Evolutionary conservation across 768 basidiomycete genomes (phyloP).

Genomic region (Sporobolomyces roseus): DNA sequence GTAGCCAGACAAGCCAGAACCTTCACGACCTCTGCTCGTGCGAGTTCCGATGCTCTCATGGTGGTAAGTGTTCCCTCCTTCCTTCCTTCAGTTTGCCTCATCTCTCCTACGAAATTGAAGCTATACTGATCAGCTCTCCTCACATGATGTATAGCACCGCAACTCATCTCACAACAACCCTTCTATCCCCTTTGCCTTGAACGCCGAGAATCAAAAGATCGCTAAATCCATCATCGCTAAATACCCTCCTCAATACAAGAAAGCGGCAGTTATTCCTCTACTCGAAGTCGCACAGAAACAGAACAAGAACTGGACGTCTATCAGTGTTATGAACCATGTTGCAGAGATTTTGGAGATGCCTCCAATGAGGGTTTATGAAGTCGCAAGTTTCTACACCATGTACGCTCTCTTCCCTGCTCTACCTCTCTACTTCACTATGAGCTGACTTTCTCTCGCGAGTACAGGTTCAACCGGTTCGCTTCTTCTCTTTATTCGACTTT

Average conservation of each 20-base stretch:
- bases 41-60: conserved; percentile 17
- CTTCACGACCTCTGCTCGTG: conserved; percentile 14
- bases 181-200: conserved; percentile 87
- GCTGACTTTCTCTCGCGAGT: background rate
- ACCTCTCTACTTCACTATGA: rapidly evolving
- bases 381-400: conserved; percentile 99
- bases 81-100: background rate
- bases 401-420: background rate
- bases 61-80: conserved; percentile 10
- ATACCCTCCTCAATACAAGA: conserved; percentile 91
- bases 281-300: conserved; percentile 95
- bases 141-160: conserved; percentile 63
- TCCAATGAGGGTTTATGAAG: conserved; percentile 98
- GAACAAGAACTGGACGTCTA: conserved; percentile 97
- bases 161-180: conserved; percentile 94
- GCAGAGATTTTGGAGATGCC: conserved; percentile 89
- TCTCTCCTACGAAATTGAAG: background rate
- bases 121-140: background rate
- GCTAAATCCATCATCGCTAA: conserved; percentile 84
- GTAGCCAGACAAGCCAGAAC: conserved; percentile 20
- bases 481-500: background rate
- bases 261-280: conserved; percentile 93
- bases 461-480: conserved; percentile 77
- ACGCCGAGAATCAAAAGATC: conserved; percentile 71
- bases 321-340: conserved; percentile 98